A percentile compares a stretch with the other conserved stretches of the same genome.
These are phyloP conservation scores for Nannizziopsis arthrosporioides DNA, from an alignment of 2,329 filamentous ascomycete species.

Conservation along the genomic window DNA sequence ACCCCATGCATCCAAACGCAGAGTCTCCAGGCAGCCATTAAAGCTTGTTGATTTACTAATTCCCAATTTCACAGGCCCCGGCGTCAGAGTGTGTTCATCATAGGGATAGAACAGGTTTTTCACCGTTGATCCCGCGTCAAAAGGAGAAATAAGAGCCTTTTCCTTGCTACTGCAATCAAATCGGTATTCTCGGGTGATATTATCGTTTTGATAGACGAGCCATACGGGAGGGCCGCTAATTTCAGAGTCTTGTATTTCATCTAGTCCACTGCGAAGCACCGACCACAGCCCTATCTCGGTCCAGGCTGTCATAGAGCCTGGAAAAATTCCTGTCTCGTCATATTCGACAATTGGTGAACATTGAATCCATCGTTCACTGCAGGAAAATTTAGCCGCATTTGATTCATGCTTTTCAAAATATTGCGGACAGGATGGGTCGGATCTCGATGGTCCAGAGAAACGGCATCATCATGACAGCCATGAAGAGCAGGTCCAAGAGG, in stretches of 20 bases:
- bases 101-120: slow-evolving; percentile 54
- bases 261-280: slow-evolving; percentile 41
- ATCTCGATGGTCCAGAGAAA: slow-evolving; percentile 51
- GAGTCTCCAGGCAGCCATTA: slow-evolving; percentile 45
- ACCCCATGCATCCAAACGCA: slow-evolving; percentile 46
- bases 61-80: slow-evolving; percentile 36
- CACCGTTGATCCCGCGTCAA: slow-evolving; percentile 43
- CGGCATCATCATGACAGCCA: slow-evolving; percentile 47
- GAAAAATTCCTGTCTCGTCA: slow-evolving; percentile 42
- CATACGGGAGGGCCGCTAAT: slow-evolving; percentile 37
- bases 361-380: slow-evolving; percentile 50
- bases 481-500: slow-evolving; percentile 43
- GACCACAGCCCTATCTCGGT: slow-evolving; percentile 53
- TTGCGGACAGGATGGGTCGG: slow-evolving; percentile 51
- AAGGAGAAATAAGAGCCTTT: slow-evolving; percentile 47
- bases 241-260: slow-evolving; percentile 43
- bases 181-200: slow-evolving; percentile 41
- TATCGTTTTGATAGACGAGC: slow-evolving; percentile 38
- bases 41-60: slow-evolving; percentile 37
- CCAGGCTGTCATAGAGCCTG: slow-evolving; percentile 41
- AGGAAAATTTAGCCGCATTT: slow-evolving; percentile 46
- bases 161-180: slow-evolving; percentile 45
- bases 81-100: slow-evolving; percentile 43
- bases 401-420: slow-evolving; percentile 50
- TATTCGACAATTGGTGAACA: slow-evolving; percentile 45